Conservation (phyloP, 768 basidiomycete genomes). For the Suillus ampliporus region DNA sequence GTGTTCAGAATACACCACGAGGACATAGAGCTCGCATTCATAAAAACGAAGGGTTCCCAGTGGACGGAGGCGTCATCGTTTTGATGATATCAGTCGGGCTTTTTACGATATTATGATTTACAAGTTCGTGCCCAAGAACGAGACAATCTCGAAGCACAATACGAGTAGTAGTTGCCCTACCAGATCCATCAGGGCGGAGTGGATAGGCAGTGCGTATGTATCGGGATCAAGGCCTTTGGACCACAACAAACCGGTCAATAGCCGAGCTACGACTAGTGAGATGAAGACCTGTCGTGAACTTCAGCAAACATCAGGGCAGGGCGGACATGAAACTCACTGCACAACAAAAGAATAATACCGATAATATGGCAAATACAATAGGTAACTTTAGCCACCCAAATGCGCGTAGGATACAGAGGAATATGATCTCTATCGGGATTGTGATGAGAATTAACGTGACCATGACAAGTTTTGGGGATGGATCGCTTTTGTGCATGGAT, state of each 20-base stretch:
- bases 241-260: slow-evolving; percentile 81
- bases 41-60: background rate
- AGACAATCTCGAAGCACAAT: slow-evolving; percentile 71
- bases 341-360: slow-evolving; percentile 72
- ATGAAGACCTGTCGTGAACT: slow-evolving; percentile 59
- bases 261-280: slow-evolving; percentile 70
- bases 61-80: background rate
- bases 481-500: slow-evolving; percentile 18
- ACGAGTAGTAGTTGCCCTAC: slow-evolving; percentile 83
- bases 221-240: slow-evolving; percentile 81
- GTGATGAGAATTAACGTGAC: slow-evolving; percentile 75
- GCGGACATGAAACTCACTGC: slow-evolving; percentile 59
- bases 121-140: slow-evolving; percentile 40
- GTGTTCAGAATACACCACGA: background rate
- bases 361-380: slow-evolving; percentile 68
- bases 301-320: slow-evolving; percentile 6
- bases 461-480: slow-evolving; percentile 62
- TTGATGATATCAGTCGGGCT: background rate
- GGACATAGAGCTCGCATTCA: background rate
- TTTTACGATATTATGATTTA: slow-evolving; percentile 9
- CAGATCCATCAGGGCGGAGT: slow-evolving; percentile 88
- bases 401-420: slow-evolving; percentile 64
- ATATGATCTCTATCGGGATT: slow-evolving; percentile 79
- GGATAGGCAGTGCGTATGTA: slow-evolving; percentile 91
- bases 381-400: slow-evolving; percentile 84